Evolutionary conservation across 2,329 filamentous ascomycete genomes (phyloP).

Genomic region (Tolypocladium pustulatum): DNA sequence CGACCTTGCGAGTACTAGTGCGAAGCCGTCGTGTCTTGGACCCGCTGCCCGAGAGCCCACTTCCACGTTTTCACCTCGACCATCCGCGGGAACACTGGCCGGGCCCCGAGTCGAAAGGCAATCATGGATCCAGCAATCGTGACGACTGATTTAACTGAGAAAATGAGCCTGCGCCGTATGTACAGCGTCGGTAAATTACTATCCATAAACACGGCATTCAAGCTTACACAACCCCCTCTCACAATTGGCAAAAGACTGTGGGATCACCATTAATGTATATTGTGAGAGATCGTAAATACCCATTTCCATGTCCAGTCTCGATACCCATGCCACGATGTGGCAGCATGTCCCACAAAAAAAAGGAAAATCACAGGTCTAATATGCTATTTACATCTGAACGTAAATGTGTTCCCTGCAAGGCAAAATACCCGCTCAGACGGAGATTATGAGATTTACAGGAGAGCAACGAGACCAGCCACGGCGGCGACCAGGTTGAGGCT

Average conservation of each 20-base stretch:
- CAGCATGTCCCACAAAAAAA: background rate
- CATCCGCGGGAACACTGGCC: background rate
- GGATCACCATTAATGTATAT: background rate
- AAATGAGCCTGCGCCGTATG: too few species aligned
- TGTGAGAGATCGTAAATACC: background rate
- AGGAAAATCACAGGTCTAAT: background rate
- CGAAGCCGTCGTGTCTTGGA: background rate
- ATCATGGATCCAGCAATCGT: background rate
- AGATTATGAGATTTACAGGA: conserved; percentile 18
- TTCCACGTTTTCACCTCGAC: background rate
- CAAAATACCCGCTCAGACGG: conserved; percentile 9
- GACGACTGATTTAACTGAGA: background rate
- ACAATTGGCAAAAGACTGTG: background rate
- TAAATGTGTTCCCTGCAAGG: conserved; percentile 9
- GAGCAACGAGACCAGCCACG: conserved; percentile 19
- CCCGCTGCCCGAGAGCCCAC: background rate
- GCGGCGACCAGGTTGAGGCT: conserved; percentile 17
- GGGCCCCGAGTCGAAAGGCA: background rate
- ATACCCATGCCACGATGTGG: background rate
- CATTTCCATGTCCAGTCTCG: background rate
- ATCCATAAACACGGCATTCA: background rate
- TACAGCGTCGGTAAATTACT: background rate
- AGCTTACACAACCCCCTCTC: too few species aligned
- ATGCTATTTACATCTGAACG: conserved; percentile 4
- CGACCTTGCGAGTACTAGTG: background rate